Base-by-base conservation (phyloP, 352 stramenopile genomes). In the Globisporangium irregulare region DNA sequence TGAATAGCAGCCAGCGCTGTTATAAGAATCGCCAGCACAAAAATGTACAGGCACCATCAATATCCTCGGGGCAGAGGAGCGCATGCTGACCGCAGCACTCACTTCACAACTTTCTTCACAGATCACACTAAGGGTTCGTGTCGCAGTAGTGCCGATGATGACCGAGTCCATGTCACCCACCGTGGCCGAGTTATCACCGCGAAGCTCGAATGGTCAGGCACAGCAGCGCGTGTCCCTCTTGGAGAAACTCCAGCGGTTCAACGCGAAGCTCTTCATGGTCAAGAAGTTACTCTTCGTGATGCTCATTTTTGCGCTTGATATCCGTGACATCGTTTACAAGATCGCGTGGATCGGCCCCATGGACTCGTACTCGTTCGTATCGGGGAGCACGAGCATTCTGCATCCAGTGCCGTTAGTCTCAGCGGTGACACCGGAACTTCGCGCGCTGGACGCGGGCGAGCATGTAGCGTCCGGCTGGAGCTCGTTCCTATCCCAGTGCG, bases 281-380 rank as follows among this genome's bases (percentile, higher is more conserved):
- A 68, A 68, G 53, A 62, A 62, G 36, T 25, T 68, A 18, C 62
- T 68, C 20, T 68, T 68, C 48, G 55, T 69, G 20, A 8, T 69
- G 18, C 20, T 69, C n/a, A 43, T 65, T 14, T 41, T 69, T 18
- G n/a, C 27, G 14, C 64, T 70, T 22, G 71, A 77, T 55, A 43
- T 72, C 29, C 71, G 71, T 2, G 71, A 77, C 57, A 36, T 74
- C 38, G 66, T 60, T 18, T 77, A 74, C 68, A 77, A 77, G 41
- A 18, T 72, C 29, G 59, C 50, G 36, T 77, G 68, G 71, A 53
- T 77, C 59, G 71, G 68, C 2, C 54, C 68, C 12, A 62, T 62
- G 27, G 67, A 77, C 22, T 62, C 67, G 24, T 77, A 64, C 46
- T 61, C 71, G 38, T 74, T 77, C 27, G 27, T 0, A 1, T 22